phyloP scores from a whole-genome alignment of 768 basidiomycete genomes.

The Sarcomyxa edulis region DNA sequence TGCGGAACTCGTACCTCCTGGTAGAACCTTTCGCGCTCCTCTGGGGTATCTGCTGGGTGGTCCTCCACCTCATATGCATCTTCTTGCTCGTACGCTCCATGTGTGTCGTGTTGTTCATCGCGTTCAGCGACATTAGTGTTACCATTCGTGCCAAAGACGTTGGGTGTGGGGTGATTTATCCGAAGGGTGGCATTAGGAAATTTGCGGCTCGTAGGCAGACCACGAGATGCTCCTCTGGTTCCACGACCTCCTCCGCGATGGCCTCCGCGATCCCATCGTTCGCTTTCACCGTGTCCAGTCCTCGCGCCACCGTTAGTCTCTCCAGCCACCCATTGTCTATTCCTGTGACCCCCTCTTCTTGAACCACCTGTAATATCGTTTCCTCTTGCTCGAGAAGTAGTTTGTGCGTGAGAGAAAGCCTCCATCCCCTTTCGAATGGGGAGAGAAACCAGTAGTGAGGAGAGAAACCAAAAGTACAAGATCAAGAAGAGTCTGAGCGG shows the following conservation, averaged over 20 bases:
- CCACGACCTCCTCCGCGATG: slow-evolving; percentile 42
- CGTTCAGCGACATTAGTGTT: slow-evolving; percentile 27
- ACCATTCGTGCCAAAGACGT: too few relatives aligned
- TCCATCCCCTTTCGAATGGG: slow-evolving; percentile 13
- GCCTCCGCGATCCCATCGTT: slow-evolving; percentile 62
- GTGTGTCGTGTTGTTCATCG: slow-evolving; percentile 27
- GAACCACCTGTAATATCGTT: too few relatives aligned
- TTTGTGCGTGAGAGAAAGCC: slow-evolving; percentile 10
- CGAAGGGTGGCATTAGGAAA: slow-evolving; percentile 37
- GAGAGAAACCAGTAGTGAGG: not conserved
- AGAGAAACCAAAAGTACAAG: too few relatives aligned
- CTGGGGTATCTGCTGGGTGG: slow-evolving; percentile 48
- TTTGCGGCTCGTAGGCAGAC: too few relatives aligned
- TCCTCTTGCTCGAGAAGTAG: too few relatives aligned
- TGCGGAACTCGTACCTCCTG: slow-evolving; percentile 52
- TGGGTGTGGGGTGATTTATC: slow-evolving; percentile 20
- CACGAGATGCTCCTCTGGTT: slow-evolving; percentile 19
- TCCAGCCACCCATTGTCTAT: slow-evolving; percentile 7
- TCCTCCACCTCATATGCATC: slow-evolving; percentile 30
- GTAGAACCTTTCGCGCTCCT: slow-evolving; percentile 66
- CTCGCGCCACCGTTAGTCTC: not conserved
- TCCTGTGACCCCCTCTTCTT: too few relatives aligned
- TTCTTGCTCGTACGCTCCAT: slow-evolving; percentile 20
- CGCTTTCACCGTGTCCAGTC: slow-evolving; percentile 29
- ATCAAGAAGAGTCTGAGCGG: too few relatives aligned